Evolutionary conservation across 345 rosid species (phyloP).

Genomic region (Punica granatum): DNA sequence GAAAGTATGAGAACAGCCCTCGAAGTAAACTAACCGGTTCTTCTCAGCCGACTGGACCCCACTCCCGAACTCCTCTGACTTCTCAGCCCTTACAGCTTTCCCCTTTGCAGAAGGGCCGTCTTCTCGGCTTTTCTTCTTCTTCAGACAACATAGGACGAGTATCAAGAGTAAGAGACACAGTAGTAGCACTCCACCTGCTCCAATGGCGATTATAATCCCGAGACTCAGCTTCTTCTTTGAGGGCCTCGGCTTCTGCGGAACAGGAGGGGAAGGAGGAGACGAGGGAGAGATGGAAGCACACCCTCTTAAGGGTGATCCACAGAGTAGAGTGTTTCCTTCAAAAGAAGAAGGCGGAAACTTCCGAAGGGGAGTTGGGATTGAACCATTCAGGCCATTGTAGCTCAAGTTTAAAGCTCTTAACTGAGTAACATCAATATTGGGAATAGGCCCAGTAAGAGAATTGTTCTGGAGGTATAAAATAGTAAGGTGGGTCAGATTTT

Average conservation of each 20-base stretch:
- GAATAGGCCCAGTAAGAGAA: slow-evolving; percentile 57
- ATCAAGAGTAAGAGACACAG: slow-evolving; percentile 38
- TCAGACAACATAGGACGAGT: slow-evolving; percentile 48
- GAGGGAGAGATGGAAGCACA: slow-evolving; percentile 40
- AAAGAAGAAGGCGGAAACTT: slow-evolving; percentile 67
- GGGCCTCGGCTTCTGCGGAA: slow-evolving; percentile 11
- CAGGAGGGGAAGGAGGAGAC: slow-evolving; percentile 50
- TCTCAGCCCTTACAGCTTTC: slow-evolving; percentile 45
- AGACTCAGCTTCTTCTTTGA: slow-evolving; percentile 42
- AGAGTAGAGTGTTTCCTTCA: slow-evolving; percentile 53
- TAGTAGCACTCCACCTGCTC: slow-evolving; percentile 46
- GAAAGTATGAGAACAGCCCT: slow-evolving; percentile 65
- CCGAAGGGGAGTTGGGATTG: slow-evolving; percentile 56
- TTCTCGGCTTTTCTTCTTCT: slow-evolving; percentile 38
- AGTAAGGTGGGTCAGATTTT: slow-evolving; percentile 45
- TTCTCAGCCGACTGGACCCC: slow-evolving; percentile 93
- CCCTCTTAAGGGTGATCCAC: slow-evolving; percentile 58
- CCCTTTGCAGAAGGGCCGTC: slow-evolving; percentile 32
- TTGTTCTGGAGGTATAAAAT: slow-evolving; percentile 63
- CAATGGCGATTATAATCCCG: slow-evolving; percentile 53
- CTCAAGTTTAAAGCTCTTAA: slow-evolving; percentile 68
- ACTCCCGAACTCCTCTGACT: slow-evolving; percentile 82
- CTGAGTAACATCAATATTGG: slow-evolving; percentile 39
- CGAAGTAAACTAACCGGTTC: slow-evolving; percentile 91
- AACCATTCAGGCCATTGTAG: slow-evolving; percentile 65